phyloP scores from a whole-genome alignment of 331 rosid genomes.

The Saraca asoca region DNA sequence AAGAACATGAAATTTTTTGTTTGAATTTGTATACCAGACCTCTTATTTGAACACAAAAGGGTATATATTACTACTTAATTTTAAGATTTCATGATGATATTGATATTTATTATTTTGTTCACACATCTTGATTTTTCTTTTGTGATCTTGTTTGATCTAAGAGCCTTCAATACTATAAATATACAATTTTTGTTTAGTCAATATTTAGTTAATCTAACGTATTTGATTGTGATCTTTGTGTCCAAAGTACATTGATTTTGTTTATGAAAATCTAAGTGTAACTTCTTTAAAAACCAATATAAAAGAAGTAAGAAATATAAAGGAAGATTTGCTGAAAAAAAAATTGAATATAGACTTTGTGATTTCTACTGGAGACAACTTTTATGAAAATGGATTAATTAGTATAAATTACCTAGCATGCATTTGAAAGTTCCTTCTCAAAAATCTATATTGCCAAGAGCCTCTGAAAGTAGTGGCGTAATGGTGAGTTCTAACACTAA shows the following conservation, averaged over 20 bases:
- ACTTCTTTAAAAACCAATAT: too few species aligned
- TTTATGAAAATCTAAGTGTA: too few species aligned
- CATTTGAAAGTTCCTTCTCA: slow-evolving; percentile 59
- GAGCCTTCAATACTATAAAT: background rate
- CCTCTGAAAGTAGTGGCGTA: slow-evolving; percentile 68
- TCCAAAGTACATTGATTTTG: too few species aligned
- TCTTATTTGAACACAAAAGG: background rate
- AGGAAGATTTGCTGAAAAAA: too few species aligned
- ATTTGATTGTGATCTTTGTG: too few species aligned
- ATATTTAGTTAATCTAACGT: background rate
- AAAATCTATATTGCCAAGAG: slow-evolving; percentile 59
- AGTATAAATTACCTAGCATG: slow-evolving; percentile 47
- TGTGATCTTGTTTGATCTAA: background rate
- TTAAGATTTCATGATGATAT: background rate
- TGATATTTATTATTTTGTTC: background rate
- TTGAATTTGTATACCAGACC: slow-evolving; percentile 11
- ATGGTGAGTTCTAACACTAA: slow-evolving; percentile 42
- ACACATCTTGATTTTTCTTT: background rate
- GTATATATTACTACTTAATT: background rate
- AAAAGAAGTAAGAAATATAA: too few species aligned
- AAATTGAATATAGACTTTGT: slow-evolving; percentile 57
- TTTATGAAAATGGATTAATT: slow-evolving; percentile 59
- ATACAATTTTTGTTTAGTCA: background rate
- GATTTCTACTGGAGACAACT: slow-evolving; percentile 70
- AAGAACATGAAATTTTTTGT: slow-evolving; percentile 17